A percentile compares a stretch with the other conserved stretches of the same genome.
Conservation (phyloP, 2,329 filamentous ascomycete genomes). For the Aciculosporium take region DNA sequence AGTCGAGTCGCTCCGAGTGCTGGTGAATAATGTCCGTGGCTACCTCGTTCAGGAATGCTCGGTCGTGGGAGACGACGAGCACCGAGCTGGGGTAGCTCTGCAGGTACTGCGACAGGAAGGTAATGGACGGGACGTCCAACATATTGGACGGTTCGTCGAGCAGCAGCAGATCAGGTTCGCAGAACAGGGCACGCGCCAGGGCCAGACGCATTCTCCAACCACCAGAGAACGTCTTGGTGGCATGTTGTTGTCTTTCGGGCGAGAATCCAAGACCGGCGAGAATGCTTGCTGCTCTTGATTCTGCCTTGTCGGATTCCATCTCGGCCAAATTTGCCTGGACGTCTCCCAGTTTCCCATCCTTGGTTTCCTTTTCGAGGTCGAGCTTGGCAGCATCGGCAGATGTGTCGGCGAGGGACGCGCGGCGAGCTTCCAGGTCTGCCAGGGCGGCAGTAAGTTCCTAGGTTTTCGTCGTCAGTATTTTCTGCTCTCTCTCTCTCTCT, state of each 20-base stretch:
- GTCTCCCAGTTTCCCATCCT: conserved; percentile 82
- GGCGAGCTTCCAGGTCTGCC: conserved; percentile 60
- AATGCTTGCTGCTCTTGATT: conserved; percentile 88
- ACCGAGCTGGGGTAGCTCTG: conserved; percentile 89
- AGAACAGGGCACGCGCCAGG: conserved; percentile 88
- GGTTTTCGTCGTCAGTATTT: background rate
- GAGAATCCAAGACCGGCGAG: conserved; percentile 96
- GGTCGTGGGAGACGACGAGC: conserved; percentile 94
- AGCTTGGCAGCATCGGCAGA: conserved; percentile 75
- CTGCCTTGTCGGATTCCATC: conserved; percentile 98
- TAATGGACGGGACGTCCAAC: conserved; percentile 99
- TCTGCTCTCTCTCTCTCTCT: background rate
- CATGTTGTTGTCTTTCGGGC: conserved; percentile 74
- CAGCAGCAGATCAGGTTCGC: conserved; percentile 86
- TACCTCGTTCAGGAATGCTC: conserved; percentile 96
- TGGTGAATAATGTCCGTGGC: conserved; percentile 99
- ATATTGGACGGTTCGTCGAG: conserved; percentile 99
- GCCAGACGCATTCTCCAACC: conserved; percentile 99
- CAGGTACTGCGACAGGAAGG: conserved; percentile 91
- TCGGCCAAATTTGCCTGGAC: conserved; percentile 85
- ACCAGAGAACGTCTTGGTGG: conserved; percentile 96
- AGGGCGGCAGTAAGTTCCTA: conserved; percentile 67
- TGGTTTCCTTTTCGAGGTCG: conserved; percentile 75
- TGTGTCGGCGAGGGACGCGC: conserved; percentile 74
- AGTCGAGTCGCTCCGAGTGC: conserved; percentile 91